Percentiles rank a stretch among this genome's conserved stretches.
Conservation (phyloP, 208 protist species). For the Zelonia costaricensis region DNA sequence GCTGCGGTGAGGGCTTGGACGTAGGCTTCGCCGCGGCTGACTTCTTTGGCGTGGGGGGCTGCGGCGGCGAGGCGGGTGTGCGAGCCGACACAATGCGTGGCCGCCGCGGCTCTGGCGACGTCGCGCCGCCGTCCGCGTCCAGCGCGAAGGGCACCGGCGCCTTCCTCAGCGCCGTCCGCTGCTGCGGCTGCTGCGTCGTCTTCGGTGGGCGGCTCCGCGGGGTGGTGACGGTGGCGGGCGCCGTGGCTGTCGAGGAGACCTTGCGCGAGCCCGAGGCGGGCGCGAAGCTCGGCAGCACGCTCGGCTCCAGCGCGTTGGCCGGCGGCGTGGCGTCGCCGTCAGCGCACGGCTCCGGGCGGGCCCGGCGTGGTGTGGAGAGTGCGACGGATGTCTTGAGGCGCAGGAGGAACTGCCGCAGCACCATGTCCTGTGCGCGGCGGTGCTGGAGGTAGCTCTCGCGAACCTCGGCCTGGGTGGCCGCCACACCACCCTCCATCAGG, state of each 20-base stretch:
- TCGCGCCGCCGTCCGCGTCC: too few species aligned
- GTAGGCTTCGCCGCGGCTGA: too few species aligned
- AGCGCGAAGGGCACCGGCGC: too few species aligned
- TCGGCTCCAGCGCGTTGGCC: background rate
- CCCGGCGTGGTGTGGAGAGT: background rate
- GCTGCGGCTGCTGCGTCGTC: too few species aligned
- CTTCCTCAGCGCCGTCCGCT: too few species aligned
- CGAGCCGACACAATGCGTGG: too few species aligned
- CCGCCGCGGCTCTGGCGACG: too few species aligned
- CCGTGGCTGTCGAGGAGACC: background rate
- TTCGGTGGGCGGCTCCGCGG: background rate
- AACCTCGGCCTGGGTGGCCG: slow-evolving; percentile 20
- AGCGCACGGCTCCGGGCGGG: background rate
- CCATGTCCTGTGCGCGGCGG: slow-evolving; percentile 23
- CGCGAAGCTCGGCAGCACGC: slow-evolving; percentile 4
- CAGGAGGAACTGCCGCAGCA: slow-evolving; percentile 28
- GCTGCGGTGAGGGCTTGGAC: too few species aligned
- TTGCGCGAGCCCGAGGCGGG: slow-evolving; percentile 1
- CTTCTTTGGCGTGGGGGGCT: too few species aligned
- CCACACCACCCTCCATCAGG: slow-evolving; percentile 14
- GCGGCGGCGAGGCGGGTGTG: too few species aligned
- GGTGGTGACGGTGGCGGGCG: background rate
- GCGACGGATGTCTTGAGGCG: background rate
- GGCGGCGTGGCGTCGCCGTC: slow-evolving; percentile 12
- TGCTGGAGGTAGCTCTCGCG: slow-evolving; percentile 32